Evolutionary conservation across 345 rosid species (phyloP).

Genomic region (Eutrema yunnanense): DNA sequence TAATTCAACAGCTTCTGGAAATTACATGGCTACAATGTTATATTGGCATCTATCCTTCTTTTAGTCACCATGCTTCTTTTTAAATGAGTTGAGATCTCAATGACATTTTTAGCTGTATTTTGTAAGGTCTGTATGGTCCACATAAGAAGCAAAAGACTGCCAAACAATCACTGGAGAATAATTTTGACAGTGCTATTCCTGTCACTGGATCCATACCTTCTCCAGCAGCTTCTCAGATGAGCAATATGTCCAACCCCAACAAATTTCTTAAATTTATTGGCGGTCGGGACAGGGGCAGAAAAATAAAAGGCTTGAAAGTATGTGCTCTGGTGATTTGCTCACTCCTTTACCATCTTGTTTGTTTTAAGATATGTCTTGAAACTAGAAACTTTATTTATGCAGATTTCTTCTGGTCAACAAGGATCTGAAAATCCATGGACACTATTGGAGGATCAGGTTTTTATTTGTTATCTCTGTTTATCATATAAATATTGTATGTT

Average conservation of each 20-base stretch:
- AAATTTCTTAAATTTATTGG: constrained; percentile 57
- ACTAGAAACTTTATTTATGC: constrained; percentile 26
- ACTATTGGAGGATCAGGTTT: constrained; percentile 92
- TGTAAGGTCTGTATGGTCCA: constrained; percentile 61
- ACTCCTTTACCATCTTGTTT: constrained; percentile 3
- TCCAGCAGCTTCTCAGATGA: constrained; percentile 82
- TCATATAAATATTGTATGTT: constrained; percentile 2
- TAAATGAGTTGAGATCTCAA: not conserved
- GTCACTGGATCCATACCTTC: constrained; percentile 60
- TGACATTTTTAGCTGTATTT: constrained; percentile 20
- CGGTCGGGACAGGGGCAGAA: constrained; percentile 67
- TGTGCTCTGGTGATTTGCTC: constrained; percentile 2
- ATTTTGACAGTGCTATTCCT: constrained; percentile 47
- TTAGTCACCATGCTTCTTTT: not conserved
- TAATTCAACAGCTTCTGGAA: not conserved
- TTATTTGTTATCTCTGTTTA: constrained; percentile 4
- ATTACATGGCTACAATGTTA: not conserved
- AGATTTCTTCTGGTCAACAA: constrained; percentile 67
- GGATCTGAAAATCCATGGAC: constrained; percentile 87
- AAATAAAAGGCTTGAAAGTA: constrained; percentile 74
- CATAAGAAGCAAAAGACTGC: constrained; percentile 74
- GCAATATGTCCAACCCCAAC: constrained; percentile 82
- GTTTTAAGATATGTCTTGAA: constrained; percentile 13
- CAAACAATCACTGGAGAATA: constrained; percentile 52
- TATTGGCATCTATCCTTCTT: not conserved